Conservation (phyloP, 805 yeast genomes). For the Candida quercuum region DNA sequence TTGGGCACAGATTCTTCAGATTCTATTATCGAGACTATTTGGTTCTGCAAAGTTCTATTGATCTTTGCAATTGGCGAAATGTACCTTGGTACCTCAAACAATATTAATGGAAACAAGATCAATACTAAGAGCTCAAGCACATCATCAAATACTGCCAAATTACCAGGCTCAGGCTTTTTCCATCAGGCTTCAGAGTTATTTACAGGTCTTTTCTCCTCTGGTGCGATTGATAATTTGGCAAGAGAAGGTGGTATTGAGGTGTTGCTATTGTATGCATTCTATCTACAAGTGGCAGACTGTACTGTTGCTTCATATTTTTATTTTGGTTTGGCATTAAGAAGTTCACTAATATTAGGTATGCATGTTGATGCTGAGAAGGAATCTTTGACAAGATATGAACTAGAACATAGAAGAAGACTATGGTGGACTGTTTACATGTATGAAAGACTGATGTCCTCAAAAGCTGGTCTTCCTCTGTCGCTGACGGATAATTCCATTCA, state of each 20-base stretch:
- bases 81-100: constrained; percentile 73
- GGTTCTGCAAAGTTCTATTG: constrained; percentile 71
- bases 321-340: constrained; percentile 69
- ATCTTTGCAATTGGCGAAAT: constrained; percentile 80
- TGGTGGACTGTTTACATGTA: constrained; percentile 87
- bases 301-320: constrained; percentile 78
- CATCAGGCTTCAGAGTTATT: constrained; percentile 76
- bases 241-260: constrained; percentile 80
- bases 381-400: constrained; percentile 57
- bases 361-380: constrained; percentile 80
- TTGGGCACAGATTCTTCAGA: constrained; percentile 32
- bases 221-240: constrained; percentile 73
- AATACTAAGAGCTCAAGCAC: constrained; percentile 18
- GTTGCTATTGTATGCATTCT: constrained; percentile 67
- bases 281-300: constrained; percentile 78
- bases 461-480: constrained; percentile 75
- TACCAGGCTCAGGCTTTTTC: constrained; percentile 78
- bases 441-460: constrained; percentile 79
- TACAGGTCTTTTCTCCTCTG: constrained; percentile 71
- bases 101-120: constrained; percentile 40
- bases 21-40: constrained; percentile 66
- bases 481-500: constrained; percentile 80
- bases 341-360: constrained; percentile 69
- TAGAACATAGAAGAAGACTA: constrained; percentile 75
- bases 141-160: constrained; percentile 28